A percentile compares a stretch with the other conserved stretches of the same genome.
Evolutionary conservation across 2,329 filamentous ascomycete species (phyloP).

Genomic region (Anisogramma anomala): DNA sequence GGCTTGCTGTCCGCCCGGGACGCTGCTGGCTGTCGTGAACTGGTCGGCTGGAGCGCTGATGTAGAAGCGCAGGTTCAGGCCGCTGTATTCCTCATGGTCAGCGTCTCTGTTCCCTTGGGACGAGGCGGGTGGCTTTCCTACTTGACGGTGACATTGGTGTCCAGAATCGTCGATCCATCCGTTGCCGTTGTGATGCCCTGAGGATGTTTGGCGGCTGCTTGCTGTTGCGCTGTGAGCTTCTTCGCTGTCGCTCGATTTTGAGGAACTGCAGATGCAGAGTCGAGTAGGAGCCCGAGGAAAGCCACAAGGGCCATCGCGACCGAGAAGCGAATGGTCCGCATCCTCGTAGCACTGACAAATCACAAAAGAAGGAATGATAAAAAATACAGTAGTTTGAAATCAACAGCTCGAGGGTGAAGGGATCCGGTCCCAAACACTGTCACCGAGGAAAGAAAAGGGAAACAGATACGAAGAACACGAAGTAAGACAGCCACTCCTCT

Average conservation of each 20-base stretch:
- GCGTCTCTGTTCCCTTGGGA: not conserved
- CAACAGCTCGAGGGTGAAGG: slow-evolving; percentile 3
- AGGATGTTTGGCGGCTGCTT: slow-evolving; percentile 21
- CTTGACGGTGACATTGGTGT: slow-evolving; percentile 44
- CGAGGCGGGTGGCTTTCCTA: slow-evolving; percentile 20
- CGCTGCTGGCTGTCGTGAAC: slow-evolving; percentile 38
- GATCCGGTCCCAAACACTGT: slow-evolving; percentile 3
- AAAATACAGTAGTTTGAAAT: slow-evolving; percentile 2
- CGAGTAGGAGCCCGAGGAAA: slow-evolving; percentile 11
- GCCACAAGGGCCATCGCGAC: slow-evolving; percentile 11
- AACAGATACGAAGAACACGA: not conserved
- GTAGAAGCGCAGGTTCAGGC: slow-evolving; percentile 43
- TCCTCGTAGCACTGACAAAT: slow-evolving; percentile 11
- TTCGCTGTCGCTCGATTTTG: slow-evolving; percentile 4
- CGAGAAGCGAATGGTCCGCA: slow-evolving; percentile 18
- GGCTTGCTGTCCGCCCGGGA: slow-evolving; percentile 30
- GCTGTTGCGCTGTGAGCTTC: slow-evolving; percentile 18
- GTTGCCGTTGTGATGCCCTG: slow-evolving; percentile 32
- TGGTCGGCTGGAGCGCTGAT: slow-evolving; percentile 42
- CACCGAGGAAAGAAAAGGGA: slow-evolving; percentile 1
- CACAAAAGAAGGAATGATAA: slow-evolving; percentile 1
- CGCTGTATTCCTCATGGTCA: slow-evolving; percentile 23
- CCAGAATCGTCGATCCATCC: slow-evolving; percentile 44
- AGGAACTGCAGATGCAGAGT: slow-evolving; percentile 12
- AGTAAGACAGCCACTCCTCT: not conserved